Evolutionary conservation across 768 basidiomycete genomes (phyloP), one percentile per base, ranked within the genome.

Genomic region (Rhizopogon vinicolor): DNA sequence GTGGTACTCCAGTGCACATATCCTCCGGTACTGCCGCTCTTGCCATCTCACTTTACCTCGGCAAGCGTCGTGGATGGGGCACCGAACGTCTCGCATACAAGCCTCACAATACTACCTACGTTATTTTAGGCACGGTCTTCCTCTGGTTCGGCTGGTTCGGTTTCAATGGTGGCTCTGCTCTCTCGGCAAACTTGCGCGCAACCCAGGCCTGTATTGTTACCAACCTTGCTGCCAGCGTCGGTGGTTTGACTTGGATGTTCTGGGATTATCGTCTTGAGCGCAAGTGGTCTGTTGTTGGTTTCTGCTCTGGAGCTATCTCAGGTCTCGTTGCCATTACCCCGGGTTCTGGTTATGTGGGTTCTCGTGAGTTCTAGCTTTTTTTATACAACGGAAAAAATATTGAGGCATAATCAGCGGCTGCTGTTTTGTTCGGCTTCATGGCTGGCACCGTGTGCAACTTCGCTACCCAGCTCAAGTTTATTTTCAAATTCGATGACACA

Each of bases 91-190:
- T 97, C 13, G 89, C 91, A 1, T 98, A 95, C 81, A 95, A 86
- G 71, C 94, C 96, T 1, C 91, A 95, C 67, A 97, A 96, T 69
- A 91, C 92, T 16, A 87, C 87, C 25, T 94, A 94, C 65, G 92
- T 98, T 58, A 78, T 97, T 43, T 76, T 97, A n/a, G 96, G 96
- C 9, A 98, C 96, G 0, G 83, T 88, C 2, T 81, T 96, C 67
- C 89, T 98, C 51, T 97, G 93, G 93, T 91, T 93, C 55, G 90
- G 90, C 5, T 98, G 95, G 95, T 92, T 96, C 58, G 92, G 91
- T 2, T 94, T 94, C 80, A 94, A 94, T 70, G 95, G 95, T 7
- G 96, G 96, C 22, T 88, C 85, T 14, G 94, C 94, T 8, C 81
- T 98, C 59, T 80, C 86, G 25, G 93, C 94, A 40, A 96, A 93